Conservation (phyloP, 73 alveolate genomes). For the Symbiodinium pilosum region DNA sequence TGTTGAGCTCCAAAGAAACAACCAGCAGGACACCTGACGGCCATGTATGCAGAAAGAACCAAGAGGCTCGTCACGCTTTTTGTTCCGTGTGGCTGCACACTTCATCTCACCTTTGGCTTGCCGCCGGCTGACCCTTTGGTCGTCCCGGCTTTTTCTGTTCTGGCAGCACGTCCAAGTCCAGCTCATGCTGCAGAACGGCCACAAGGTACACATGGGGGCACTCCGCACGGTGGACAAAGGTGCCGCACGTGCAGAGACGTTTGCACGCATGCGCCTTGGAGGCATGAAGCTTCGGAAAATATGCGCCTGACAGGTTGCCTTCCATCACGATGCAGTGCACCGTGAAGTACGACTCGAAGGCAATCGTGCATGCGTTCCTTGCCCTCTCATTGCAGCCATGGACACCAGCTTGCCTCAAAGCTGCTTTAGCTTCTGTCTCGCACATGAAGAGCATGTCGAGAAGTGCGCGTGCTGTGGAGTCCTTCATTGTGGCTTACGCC, state of each 20-base stretch:
- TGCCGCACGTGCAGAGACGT: constrained; percentile 29
- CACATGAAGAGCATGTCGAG: neutral
- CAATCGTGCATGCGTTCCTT: neutral
- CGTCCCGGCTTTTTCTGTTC: constrained; percentile 32
- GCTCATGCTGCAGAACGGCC: neutral
- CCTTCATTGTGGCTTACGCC: neutral
- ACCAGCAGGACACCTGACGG: no score
- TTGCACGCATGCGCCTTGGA: neutral
- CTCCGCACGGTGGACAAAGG: constrained; percentile 18
- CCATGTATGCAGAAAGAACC: no score
- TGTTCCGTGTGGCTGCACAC: no score
- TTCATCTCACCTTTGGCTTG: no score
- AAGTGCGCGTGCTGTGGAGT: neutral
- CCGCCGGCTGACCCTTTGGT: no score
- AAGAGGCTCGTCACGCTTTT: no score
- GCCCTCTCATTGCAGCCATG: neutral
- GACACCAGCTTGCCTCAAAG: neutral
- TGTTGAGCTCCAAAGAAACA: no score
- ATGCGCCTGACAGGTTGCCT: neutral
- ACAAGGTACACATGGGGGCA: constrained; percentile 52
- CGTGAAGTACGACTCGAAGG: neutral
- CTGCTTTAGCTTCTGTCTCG: neutral
- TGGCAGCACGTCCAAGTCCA: neutral
- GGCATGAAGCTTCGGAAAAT: neutral
- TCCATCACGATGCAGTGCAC: constrained; percentile 3